Percentiles rank a stretch among this genome's conserved stretches.
Conservation (phyloP, 2,329 filamentous ascomycete genomes). For the Hymenoscyphus occultus region DNA sequence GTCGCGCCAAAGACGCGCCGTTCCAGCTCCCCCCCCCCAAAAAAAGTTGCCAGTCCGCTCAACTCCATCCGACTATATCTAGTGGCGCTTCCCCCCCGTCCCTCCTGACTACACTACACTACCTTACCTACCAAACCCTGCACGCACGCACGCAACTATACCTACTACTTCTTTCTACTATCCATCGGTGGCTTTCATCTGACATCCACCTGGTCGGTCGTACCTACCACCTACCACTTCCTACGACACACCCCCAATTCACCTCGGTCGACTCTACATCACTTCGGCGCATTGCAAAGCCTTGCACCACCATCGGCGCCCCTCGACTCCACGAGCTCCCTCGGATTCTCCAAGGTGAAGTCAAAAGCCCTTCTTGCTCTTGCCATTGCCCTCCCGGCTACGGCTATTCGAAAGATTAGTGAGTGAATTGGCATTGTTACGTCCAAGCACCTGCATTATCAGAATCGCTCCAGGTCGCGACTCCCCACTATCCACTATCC, state of each 20-base stretch:
- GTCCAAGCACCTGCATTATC: conserved; percentile 4
- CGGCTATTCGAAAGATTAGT: neutral
- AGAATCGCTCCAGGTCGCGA: neutral
- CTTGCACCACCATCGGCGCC: neutral
- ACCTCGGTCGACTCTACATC: too few relatives aligned
- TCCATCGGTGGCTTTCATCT: too few relatives aligned
- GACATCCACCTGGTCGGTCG: too few relatives aligned
- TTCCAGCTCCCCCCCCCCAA: accelerated
- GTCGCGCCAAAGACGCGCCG: neutral
- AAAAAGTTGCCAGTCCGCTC: neutral
- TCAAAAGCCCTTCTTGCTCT: neutral
- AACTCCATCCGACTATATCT: neutral
- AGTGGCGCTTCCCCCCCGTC: neutral
- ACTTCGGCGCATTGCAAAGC: neutral
- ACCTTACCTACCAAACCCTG: neutral
- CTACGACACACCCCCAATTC: too few relatives aligned
- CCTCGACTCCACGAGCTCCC: neutral
- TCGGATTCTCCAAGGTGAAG: neutral
- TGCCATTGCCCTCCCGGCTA: too few relatives aligned
- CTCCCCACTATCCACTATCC: neutral
- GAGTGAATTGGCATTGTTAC: neutral
- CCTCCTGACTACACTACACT: neutral
- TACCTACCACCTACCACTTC: too few relatives aligned
- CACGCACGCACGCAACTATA: too few relatives aligned
- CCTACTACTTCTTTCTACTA: too few relatives aligned